Base-by-base conservation (phyloP, 176 grass and related monocot genomes). In the sorghum (Sorghum bicolor) region DNA sequence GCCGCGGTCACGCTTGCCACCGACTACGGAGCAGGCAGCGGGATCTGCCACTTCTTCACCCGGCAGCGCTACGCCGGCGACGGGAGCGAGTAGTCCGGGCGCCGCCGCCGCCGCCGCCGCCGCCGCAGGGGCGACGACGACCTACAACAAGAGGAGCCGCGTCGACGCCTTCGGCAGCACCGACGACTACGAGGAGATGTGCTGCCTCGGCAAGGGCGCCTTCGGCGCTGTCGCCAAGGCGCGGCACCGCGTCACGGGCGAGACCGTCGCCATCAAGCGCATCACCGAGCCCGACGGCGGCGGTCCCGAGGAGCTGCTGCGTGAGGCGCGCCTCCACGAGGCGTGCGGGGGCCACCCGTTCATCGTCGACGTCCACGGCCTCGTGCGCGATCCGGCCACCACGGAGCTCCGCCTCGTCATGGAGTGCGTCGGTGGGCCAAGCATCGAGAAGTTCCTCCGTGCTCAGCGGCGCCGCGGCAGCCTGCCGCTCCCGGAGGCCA, bases 381-480 rank as follows among this genome's bases (percentile, higher is more conserved):
- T 86, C 17, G 40, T 48, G 12, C 67, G 69, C 66, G 72, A 89
- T 30, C 67, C 15, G 12, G 62, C 30, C 24, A 82, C 63, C 67
- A 34, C 16, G 13, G 72, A 80, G 7, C 45, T 85, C 41, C 10
- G 61, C 83, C 75, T 89, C 25, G 67, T 80, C 47, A 85, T 86
- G 88, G 88, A 90, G 48, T 90, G 67, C n/a, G 78, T 77, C n/a
- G 82, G 55, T 8, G 81, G 72, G 4, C 63, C 38, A 2, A 79
- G 36, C 74, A 31, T 90, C 70, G 4, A 29, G n/a, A n/a, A 6
- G 9, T 64, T 82, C 67, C 66, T 90, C 29, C 1, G 1, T 14
- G 4, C 1, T 0, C 2, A 81, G 33, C 33, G n/a, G 33, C 5
- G 16, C 24, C 64, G 41, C 36, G 24, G 70, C 28, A 4, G 26